Conservation (phyloP, 805 yeast genomes). For the Wickerhamomyces ciferrii region DNA sequence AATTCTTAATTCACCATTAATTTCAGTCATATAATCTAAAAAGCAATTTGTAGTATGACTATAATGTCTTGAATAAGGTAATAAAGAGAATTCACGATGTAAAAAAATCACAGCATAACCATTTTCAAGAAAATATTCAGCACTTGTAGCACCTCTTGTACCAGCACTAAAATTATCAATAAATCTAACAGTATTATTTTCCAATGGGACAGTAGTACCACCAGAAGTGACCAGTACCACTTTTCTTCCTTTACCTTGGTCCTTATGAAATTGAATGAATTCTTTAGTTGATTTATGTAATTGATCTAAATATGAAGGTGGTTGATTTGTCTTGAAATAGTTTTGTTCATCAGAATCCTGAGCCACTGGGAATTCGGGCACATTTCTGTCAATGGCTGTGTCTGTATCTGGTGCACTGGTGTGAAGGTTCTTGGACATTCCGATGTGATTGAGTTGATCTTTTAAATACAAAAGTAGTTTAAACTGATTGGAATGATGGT, state of each 20-base stretch:
- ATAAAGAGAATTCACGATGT: slow-evolving; percentile 85
- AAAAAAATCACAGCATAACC: slow-evolving; percentile 92
- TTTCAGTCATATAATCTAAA: slow-evolving; percentile 69
- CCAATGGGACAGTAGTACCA: slow-evolving; percentile 97
- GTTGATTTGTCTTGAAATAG: slow-evolving; percentile 66
- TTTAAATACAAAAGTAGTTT: too few species aligned
- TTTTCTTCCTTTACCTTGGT: slow-evolving; percentile 27
- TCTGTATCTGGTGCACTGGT: slow-evolving; percentile 68
- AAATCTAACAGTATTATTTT: slow-evolving; percentile 93
- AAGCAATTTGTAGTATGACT: slow-evolving; percentile 82
- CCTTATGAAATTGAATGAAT: slow-evolving; percentile 55
- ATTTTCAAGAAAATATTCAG: slow-evolving; percentile 79
- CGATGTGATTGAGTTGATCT: too few species aligned
- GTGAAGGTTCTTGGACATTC: slow-evolving; percentile 13
- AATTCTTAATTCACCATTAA: slow-evolving; percentile 55
- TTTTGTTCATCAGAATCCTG: slow-evolving; percentile 60
- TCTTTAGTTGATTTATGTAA: slow-evolving; percentile 50
- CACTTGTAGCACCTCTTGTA: slow-evolving; percentile 94
- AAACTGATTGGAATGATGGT: too few species aligned
- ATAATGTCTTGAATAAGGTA: slow-evolving; percentile 90
- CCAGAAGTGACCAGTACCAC: slow-evolving; percentile 90
- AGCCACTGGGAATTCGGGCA: slow-evolving; percentile 79
- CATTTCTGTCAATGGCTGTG: slow-evolving; percentile 73
- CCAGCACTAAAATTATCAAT: slow-evolving; percentile 98
- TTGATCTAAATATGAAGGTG: slow-evolving; percentile 70